A percentile compares a stretch with the other conserved stretches of the same genome.
These are phyloP conservation scores for Petunia secreta DNA, from an alignment of 257 asterid species.

Conservation along the genomic window DNA sequence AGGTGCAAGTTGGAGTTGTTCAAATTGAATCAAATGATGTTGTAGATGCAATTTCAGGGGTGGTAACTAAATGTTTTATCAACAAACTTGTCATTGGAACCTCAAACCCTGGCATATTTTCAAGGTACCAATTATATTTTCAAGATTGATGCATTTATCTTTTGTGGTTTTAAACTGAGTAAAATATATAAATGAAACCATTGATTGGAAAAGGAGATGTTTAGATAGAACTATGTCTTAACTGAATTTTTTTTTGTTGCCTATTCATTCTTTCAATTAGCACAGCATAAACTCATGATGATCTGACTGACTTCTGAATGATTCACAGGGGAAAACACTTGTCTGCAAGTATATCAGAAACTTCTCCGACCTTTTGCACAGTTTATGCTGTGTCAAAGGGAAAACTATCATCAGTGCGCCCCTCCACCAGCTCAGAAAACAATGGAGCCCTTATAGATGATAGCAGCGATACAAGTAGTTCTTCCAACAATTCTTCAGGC, in stretches of 20 bases:
- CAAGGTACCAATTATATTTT: constrained; percentile 48
- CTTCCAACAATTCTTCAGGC: constrained; percentile 53
- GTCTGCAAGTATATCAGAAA: constrained; percentile 65
- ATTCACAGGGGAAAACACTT: constrained; percentile 32
- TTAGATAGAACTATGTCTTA: not conserved
- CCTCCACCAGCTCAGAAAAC: constrained; percentile 72
- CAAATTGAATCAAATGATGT: constrained; percentile 85
- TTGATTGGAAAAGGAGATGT: not conserved
- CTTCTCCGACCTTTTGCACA: constrained; percentile 63
- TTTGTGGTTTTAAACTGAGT: too few species aligned
- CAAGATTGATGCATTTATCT: too few species aligned
- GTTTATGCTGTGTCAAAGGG: constrained; percentile 83
- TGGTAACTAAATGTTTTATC: constrained; percentile 47
- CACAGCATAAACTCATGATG: not conserved
- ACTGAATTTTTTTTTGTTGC: not conserved
- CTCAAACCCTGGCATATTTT: constrained; percentile 68
- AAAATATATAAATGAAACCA: too few species aligned
- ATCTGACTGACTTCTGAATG: not conserved
- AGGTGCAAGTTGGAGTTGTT: constrained; percentile 75
- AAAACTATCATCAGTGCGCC: constrained; percentile 63
- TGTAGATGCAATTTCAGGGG: constrained; percentile 51
- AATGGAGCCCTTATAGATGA: constrained; percentile 44
- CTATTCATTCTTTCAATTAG: not conserved
- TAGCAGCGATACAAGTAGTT: constrained; percentile 54
- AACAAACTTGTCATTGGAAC: constrained; percentile 72